phyloP scores from a whole-genome alignment of 2,329 filamentous ascomycete genomes.

The Juglanconis sp. region DNA sequence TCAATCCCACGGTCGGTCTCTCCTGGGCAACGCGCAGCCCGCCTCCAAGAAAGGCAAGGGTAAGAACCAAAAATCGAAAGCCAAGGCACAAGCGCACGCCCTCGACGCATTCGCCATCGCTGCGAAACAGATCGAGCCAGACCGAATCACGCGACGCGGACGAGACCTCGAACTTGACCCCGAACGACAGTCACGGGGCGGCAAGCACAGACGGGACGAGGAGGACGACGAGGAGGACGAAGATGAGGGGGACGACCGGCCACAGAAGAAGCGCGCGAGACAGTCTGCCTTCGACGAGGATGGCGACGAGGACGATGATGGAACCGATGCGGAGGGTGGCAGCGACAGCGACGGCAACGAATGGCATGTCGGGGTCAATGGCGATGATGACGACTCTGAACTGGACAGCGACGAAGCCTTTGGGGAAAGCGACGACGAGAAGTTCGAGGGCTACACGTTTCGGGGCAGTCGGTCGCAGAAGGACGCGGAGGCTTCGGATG shows the following conservation, averaged over 20 bases:
- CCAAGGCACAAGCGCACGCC: slow-evolving; percentile 47
- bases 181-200: slow-evolving; percentile 30
- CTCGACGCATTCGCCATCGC: slow-evolving; percentile 58
- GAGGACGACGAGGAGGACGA: slow-evolving; percentile 56
- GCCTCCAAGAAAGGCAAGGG: slow-evolving; percentile 22
- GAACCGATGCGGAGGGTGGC: slow-evolving; percentile 65
- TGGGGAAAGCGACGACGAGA: slow-evolving; percentile 82
- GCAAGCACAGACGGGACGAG: slow-evolving; percentile 41
- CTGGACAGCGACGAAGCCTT: slow-evolving; percentile 76
- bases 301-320: slow-evolving; percentile 42
- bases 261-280: slow-evolving; percentile 35
- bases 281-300: slow-evolving; percentile 39
- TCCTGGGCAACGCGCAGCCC: slow-evolving; percentile 33
- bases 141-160: slow-evolving; percentile 34
- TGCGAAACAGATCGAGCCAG: slow-evolving; percentile 45
- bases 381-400: slow-evolving; percentile 60
- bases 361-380: slow-evolving; percentile 70
- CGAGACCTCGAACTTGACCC: slow-evolving; percentile 51
- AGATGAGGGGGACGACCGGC: slow-evolving; percentile 62
- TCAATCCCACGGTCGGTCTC: slow-evolving; percentile 54
- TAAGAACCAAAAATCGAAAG: slow-evolving; percentile 40
- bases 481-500: slow-evolving; percentile 29
- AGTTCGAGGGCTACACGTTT: slow-evolving; percentile 70
- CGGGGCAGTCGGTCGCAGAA: slow-evolving; percentile 42
- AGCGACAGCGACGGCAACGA: slow-evolving; percentile 84